Evolutionary conservation across 2,329 filamentous ascomycete species (phyloP).

Genomic region (Sphaerulina musiva): DNA sequence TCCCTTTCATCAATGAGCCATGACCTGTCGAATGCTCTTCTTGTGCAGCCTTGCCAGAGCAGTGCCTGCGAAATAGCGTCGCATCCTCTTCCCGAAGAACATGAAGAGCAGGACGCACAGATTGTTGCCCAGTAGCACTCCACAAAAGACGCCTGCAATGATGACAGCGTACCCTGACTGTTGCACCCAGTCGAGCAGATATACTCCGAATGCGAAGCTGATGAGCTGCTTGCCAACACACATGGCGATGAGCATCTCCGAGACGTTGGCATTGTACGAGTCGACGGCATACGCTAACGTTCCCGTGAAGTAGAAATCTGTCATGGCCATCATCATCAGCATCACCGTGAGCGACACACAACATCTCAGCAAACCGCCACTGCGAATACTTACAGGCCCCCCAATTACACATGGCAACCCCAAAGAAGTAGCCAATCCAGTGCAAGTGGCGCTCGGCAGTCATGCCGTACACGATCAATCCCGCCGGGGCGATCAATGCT

Average conservation of each 20-base stretch:
- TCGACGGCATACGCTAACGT: constrained; percentile 57
- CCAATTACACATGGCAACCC: constrained; percentile 35
- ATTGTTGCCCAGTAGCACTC: constrained; percentile 33
- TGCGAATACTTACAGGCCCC: constrained; percentile 28
- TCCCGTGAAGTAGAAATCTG: constrained; percentile 36
- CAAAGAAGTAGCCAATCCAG: constrained; percentile 37
- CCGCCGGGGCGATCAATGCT: constrained; percentile 33
- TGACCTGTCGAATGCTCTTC: constrained; percentile 19
- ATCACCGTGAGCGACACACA: not conserved
- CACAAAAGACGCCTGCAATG: constrained; percentile 34
- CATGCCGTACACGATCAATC: constrained; percentile 34
- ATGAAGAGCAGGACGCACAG: constrained; percentile 32
- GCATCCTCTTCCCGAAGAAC: constrained; percentile 33
- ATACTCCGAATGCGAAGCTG: constrained; percentile 31
- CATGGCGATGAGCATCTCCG: constrained; percentile 52
- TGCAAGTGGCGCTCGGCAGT: constrained; percentile 32
- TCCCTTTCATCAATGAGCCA: constrained; percentile 13
- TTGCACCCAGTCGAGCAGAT: constrained; percentile 35
- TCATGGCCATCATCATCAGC: not conserved
- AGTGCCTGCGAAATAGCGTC: constrained; percentile 27
- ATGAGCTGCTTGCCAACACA: constrained; percentile 35
- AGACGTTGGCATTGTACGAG: constrained; percentile 53
- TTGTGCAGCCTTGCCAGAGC: constrained; percentile 33
- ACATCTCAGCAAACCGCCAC: not conserved
- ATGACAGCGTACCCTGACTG: constrained; percentile 32